Conservation (phyloP, 2,329 filamentous ascomycete species). For the Mariannaea elegans region DNA sequence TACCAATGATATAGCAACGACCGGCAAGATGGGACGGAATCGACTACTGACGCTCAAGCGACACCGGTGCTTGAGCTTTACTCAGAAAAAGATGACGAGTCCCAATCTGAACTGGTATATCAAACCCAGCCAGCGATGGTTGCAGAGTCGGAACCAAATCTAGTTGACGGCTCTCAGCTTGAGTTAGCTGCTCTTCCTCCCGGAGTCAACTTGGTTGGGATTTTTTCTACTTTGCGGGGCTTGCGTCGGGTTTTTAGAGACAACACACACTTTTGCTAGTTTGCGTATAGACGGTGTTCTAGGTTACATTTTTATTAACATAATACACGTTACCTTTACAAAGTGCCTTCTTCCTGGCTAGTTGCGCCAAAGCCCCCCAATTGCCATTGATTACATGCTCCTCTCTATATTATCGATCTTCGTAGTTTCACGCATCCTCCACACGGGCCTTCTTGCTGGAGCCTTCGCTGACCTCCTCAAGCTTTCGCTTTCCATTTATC, state of each 20-base stretch:
- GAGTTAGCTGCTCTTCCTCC: background rate
- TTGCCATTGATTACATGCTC: slow-evolving; percentile 17
- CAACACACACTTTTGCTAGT: slow-evolving; percentile 35
- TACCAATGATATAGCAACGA: slow-evolving; percentile 25
- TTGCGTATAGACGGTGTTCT: slow-evolving; percentile 39
- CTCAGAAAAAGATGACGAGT: slow-evolving; percentile 1
- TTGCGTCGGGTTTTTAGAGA: slow-evolving; percentile 24
- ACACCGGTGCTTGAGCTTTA: background rate
- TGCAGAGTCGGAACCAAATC: slow-evolving; percentile 4
- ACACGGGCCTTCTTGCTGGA: slow-evolving; percentile 58
- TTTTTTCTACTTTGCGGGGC: slow-evolving; percentile 26
- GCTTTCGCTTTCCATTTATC: slow-evolving; percentile 58
- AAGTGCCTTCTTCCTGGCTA: slow-evolving; percentile 11
- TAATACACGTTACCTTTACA: slow-evolving; percentile 31
- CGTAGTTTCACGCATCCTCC: slow-evolving; percentile 40
- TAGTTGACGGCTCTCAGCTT: slow-evolving; percentile 1
- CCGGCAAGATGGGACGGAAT: background rate
- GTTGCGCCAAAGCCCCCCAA: slow-evolving; percentile 27
- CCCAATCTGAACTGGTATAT: slow-evolving; percentile 2
- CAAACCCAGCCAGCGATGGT: background rate
- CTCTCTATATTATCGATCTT: background rate
- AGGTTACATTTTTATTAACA: slow-evolving; percentile 29
- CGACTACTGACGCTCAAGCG: background rate
- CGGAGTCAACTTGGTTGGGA: slow-evolving; percentile 14
- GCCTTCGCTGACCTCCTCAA: slow-evolving; percentile 39